Evolutionary conservation across 2,329 filamentous ascomycete genomes (phyloP).

Genomic region (Neopestalotiopsis rosae): DNA sequence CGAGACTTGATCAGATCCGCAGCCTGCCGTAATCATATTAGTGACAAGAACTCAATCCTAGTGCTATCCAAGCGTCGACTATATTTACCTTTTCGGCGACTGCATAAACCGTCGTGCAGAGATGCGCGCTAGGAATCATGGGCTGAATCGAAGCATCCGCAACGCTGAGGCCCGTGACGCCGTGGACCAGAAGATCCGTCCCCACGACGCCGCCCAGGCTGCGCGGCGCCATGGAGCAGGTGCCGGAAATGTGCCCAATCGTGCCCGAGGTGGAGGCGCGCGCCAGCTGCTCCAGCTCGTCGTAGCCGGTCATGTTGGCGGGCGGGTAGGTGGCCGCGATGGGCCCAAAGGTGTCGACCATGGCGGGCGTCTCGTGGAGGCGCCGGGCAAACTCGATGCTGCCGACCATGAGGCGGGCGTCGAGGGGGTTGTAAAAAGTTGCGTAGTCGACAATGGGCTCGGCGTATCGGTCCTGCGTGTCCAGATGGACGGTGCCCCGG

Average conservation of each 20-base stretch:
- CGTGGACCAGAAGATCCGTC: background rate
- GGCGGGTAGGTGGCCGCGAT: background rate
- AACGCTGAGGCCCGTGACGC: background rate
- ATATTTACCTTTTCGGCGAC: background rate
- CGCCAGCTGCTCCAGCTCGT: background rate
- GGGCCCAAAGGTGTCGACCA: background rate
- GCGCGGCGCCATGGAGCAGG: background rate
- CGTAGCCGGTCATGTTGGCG: background rate
- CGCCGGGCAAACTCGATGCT: background rate
- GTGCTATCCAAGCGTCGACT: no score
- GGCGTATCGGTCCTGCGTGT: background rate
- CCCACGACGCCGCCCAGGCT: background rate
- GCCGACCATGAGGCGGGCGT: background rate
- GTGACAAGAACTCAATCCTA: background rate
- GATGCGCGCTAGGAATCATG: background rate
- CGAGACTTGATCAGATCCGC: background rate
- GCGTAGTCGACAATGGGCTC: background rate
- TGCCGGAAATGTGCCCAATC: background rate
- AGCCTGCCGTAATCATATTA: background rate
- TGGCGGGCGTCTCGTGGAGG: background rate
- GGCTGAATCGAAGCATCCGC: background rate
- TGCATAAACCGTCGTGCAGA: background rate
- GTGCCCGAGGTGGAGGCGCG: background rate
- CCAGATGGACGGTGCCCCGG: slow-evolving; percentile 1
- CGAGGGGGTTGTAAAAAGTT: background rate